Evolutionary conservation across 495 filamentous ascomycete species (phyloP).

Genomic region (Hypomontagnella monticulosa): DNA sequence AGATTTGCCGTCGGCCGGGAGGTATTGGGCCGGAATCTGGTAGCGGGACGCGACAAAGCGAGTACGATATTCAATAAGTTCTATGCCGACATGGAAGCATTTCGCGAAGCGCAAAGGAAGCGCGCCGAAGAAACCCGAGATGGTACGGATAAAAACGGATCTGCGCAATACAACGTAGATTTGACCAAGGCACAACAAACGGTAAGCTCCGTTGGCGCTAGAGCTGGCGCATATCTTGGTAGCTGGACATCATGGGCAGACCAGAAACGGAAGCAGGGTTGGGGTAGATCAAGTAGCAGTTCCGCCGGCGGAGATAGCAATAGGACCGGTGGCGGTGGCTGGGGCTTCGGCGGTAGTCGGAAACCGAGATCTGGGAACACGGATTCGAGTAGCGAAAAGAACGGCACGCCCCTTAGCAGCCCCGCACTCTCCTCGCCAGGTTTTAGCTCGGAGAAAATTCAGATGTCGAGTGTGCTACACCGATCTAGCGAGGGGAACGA

Average conservation of each 20-base stretch:
- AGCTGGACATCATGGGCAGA: slow-evolving; percentile 96
- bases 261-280: slow-evolving; percentile 79
- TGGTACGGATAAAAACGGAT: slow-evolving; percentile 38
- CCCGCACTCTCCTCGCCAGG: slow-evolving; percentile 37
- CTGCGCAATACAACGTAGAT: slow-evolving; percentile 60
- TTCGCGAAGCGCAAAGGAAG: slow-evolving; percentile 83
- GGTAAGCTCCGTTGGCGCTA: slow-evolving; percentile 71
- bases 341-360: slow-evolving; percentile 49
- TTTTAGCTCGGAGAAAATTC: slow-evolving; percentile 42
- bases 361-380: slow-evolving; percentile 33
- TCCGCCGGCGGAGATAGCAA: slow-evolving; percentile 15
- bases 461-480: slow-evolving; percentile 32
- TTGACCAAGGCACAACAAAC: slow-evolving; percentile 72
- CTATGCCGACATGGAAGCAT: slow-evolving; percentile 86
- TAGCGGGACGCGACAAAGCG: slow-evolving; percentile 85
- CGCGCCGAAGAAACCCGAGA: slow-evolving; percentile 66
- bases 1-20: slow-evolving; percentile 80
- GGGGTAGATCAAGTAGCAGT: slow-evolving; percentile 53
- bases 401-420: slow-evolving; percentile 44
- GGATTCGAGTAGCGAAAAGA: slow-evolving; percentile 49
- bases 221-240: slow-evolving; percentile 87
- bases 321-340: slow-evolving; percentile 39
- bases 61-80: slow-evolving; percentile 83
- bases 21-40: slow-evolving; percentile 78
- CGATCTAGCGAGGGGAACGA: slow-evolving; percentile 38